These are phyloP conservation scores for Glonium stellatum DNA, from an alignment of 495 filamentous ascomycete species.

Conservation along the genomic window DNA sequence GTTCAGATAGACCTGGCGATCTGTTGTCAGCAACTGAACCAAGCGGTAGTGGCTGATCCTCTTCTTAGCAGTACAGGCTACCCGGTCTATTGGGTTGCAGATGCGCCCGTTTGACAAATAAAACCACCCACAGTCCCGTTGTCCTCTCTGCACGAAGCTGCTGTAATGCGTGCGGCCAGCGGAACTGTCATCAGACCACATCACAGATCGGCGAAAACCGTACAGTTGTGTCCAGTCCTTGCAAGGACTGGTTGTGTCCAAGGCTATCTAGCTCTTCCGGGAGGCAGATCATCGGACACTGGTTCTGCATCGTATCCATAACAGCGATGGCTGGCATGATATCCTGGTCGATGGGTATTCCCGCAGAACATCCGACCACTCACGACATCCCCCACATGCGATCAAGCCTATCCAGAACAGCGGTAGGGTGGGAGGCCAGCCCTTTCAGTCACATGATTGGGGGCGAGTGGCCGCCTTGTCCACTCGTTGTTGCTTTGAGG, in stretches of 20 bases:
- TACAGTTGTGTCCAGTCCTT: neutral
- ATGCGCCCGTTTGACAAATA: conserved; percentile 12
- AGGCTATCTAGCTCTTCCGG: conserved; percentile 1
- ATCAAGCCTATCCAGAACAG: neutral
- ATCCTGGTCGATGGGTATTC: neutral
- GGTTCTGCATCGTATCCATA: neutral
- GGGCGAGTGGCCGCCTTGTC: neutral
- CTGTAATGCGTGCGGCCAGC: conserved; percentile 7
- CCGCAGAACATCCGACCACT: neutral
- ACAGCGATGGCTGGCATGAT: neutral
- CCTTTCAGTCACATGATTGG: neutral
- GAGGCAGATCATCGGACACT: neutral
- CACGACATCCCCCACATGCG: neutral
- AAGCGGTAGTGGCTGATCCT: neutral
- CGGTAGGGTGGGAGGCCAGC: neutral
- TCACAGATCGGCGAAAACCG: conserved; percentile 11
- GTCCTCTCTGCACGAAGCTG: conserved; percentile 16
- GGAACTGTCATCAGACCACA: conserved; percentile 12
- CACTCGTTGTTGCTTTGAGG: neutral
- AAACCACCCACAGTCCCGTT: conserved; percentile 10
- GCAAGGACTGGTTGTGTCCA: conserved; percentile 1
- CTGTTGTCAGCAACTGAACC: neutral
- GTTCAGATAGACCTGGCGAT: neutral
- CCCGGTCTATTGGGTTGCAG: neutral
- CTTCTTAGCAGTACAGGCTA: neutral